These are phyloP conservation scores for Rubia balearica DNA, from an alignment of 305 asterid species.

Conservation along the genomic window DNA sequence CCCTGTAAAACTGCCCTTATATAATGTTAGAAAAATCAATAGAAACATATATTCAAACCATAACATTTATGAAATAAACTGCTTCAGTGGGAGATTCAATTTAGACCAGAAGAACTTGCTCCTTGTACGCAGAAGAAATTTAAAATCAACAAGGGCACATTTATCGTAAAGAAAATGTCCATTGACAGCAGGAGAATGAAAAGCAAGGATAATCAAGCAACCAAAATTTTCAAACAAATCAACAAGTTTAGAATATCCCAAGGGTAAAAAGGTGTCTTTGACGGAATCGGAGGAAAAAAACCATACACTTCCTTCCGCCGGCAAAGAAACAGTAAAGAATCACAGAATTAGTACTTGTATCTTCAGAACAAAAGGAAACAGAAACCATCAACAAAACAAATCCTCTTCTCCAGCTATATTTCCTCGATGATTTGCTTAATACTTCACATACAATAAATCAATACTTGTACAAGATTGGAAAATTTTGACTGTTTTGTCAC, in stretches of 20 bases:
- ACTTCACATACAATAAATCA: background rate
- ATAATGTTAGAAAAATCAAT: conserved; percentile 33
- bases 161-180: background rate
- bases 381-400: background rate
- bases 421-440: background rate
- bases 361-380: background rate
- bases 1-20: conserved; percentile 92
- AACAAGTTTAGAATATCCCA: background rate
- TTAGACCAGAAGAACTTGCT: background rate
- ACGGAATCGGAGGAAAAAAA: background rate
- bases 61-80: background rate
- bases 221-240: background rate
- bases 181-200: background rate
- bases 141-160: background rate
- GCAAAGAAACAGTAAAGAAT: too few relatives aligned
- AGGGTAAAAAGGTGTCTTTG: background rate
- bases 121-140: background rate
- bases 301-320: background rate
- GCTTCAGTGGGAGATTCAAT: background rate
- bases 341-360: background rate
- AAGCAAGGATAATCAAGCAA: background rate
- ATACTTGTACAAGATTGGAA: background rate
- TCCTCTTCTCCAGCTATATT: background rate
- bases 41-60: conserved; percentile 8
- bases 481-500: background rate